A percentile compares a stretch with the other conserved stretches of the same genome.
Evolutionary conservation across 805 yeast genomes (phyloP).

Genomic region (Hanseniaspora guilliermondii): DNA sequence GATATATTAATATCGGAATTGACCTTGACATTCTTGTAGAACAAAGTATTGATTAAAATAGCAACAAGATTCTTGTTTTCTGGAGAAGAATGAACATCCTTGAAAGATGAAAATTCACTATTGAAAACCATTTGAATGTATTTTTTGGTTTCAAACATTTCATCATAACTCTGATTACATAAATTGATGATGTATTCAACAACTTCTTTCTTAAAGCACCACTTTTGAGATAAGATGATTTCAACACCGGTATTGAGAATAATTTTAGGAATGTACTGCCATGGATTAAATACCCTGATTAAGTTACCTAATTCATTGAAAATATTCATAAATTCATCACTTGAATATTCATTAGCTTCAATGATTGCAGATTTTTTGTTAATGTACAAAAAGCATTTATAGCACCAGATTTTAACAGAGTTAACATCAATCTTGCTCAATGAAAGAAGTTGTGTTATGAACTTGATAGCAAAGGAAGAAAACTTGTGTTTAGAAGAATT

Average conservation of each 20-base stretch:
- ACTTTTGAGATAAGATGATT: conserved; percentile 38
- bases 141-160: conserved; percentile 34
- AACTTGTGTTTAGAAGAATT: conserved; percentile 25
- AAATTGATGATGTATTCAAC: conserved; percentile 36
- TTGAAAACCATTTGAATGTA: conserved; percentile 53
- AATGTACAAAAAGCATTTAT: conserved; percentile 44
- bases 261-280: conserved; percentile 34
- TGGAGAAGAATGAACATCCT: conserved; percentile 21
- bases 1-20: conserved; percentile 39
- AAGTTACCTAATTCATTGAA: conserved; percentile 28
- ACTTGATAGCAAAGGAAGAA: conserved; percentile 22
- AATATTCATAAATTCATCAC: conserved; percentile 25
- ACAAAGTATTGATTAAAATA: conserved; percentile 38
- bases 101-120: conserved; percentile 34
- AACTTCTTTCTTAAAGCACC: conserved; percentile 34
- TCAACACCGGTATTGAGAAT: conserved; percentile 55
- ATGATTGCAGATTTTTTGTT: conserved; percentile 46
- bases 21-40: conserved; percentile 33
- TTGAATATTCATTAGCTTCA: conserved; percentile 29
- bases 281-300: conserved; percentile 23
- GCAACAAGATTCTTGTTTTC: conserved; percentile 31
- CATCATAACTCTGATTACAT: conserved; percentile 29
- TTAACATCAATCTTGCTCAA: conserved; percentile 17
- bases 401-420: conserved; percentile 36
- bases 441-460: conserved; percentile 16